A percentile compares a stretch with the other conserved stretches of the same genome.
phyloP scores from a whole-genome alignment of 2,329 filamentous ascomycete genomes.

The Polychaeton citri region DNA sequence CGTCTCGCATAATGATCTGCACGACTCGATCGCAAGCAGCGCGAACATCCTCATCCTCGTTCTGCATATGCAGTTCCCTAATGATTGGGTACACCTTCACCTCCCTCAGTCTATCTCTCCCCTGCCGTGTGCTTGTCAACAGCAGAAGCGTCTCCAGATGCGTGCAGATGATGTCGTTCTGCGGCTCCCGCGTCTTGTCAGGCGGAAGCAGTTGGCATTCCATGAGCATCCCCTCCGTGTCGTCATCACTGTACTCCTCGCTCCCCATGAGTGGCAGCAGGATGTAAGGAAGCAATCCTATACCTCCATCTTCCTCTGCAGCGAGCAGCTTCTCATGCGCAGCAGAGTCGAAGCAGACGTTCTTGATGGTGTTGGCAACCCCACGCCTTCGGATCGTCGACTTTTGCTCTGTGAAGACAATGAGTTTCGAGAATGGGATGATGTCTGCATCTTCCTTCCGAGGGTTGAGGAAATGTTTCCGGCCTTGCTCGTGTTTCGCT shows the following conservation, averaged over 20 bases:
- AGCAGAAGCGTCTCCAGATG: conserved; percentile 82
- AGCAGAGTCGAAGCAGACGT: conserved; percentile 69
- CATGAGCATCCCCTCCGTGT: conserved; percentile 72
- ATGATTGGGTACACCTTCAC: conserved; percentile 82
- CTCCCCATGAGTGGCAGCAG: conserved; percentile 75
- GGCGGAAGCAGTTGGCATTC: conserved; percentile 82
- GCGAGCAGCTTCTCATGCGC: conserved; percentile 44
- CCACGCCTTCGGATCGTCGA: conserved; percentile 75
- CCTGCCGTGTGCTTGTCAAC: conserved; percentile 63
- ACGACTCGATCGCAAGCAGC: conserved; percentile 84
- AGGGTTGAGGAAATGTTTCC: conserved; percentile 58
- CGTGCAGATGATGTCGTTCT: conserved; percentile 64
- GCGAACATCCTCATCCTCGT: conserved; percentile 64
- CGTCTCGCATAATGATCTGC: conserved; percentile 74
- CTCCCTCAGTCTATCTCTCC: conserved; percentile 58
- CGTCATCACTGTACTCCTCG: conserved; percentile 80
- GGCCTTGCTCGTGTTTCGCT: conserved; percentile 58
- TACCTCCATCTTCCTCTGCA: conserved; percentile 44
- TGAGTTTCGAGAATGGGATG: conserved; percentile 82
- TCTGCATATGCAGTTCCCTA: conserved; percentile 67
- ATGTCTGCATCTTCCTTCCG: conserved; percentile 64
- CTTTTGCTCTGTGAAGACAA: conserved; percentile 84
- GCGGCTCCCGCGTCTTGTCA: conserved; percentile 74
- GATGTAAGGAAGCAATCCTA: conserved; percentile 78
- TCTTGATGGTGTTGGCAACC: conserved; percentile 95